phyloP scores from a whole-genome alignment of 345 rosid species.

The Syzygium aqueum region DNA sequence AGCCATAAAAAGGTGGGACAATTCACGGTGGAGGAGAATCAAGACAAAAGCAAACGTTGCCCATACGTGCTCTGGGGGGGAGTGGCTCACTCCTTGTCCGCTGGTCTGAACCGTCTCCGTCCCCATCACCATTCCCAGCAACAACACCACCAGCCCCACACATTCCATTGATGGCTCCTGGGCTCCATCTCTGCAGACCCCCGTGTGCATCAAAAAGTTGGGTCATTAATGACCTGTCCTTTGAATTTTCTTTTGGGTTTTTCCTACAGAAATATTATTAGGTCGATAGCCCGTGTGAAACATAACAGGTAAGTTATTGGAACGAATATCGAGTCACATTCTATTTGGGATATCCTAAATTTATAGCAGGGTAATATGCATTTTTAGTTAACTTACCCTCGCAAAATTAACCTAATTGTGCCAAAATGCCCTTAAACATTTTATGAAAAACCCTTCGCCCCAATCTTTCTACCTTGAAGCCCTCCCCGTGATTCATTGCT shows the following conservation, averaged over 20 bases:
- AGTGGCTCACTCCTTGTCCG: background rate
- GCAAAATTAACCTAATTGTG: background rate
- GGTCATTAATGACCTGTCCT: background rate
- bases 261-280: background rate
- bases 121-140: background rate
- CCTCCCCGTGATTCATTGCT: background rate
- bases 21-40: background rate
- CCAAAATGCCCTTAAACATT: background rate
- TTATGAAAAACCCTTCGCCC: background rate
- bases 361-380: background rate
- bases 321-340: background rate
- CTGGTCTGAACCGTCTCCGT: background rate
- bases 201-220: background rate
- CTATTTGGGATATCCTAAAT: background rate
- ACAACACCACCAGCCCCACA: background rate
- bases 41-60: background rate
- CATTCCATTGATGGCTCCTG: background rate
- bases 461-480: background rate
- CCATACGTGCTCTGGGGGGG: background rate
- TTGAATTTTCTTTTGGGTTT: background rate
- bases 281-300: background rate
- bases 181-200: background rate
- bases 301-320: background rate
- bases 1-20: background rate
- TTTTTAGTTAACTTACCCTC: background rate